Evolutionary conservation across 306 rosid genomes (phyloP).

Genomic region (Vigna hirtella): DNA sequence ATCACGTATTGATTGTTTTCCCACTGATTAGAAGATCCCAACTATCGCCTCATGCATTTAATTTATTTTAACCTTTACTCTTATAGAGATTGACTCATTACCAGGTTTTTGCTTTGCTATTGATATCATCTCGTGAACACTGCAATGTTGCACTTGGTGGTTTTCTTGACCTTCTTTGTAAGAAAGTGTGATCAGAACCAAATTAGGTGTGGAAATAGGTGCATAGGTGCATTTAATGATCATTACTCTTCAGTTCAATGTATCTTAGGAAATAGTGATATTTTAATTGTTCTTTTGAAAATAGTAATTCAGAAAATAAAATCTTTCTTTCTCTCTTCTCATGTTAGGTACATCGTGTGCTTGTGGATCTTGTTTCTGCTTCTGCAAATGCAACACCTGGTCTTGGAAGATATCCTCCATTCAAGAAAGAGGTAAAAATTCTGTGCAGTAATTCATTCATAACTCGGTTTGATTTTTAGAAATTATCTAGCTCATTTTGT

Average conservation of each 20-base stretch:
- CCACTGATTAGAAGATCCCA: slow-evolving; percentile 21
- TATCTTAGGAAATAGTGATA: neutral
- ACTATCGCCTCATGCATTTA: slow-evolving; percentile 11
- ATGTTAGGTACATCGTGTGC: slow-evolving; percentile 81
- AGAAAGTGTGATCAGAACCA: slow-evolving; percentile 31
- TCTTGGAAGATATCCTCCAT: slow-evolving; percentile 98
- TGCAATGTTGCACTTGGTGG: slow-evolving; percentile 19
- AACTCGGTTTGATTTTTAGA: slow-evolving; percentile 6
- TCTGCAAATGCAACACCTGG: slow-evolving; percentile 97
- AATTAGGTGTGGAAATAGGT: slow-evolving; percentile 30
- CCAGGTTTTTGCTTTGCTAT: slow-evolving; percentile 16
- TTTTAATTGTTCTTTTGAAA: neutral
- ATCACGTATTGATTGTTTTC: slow-evolving; percentile 7
- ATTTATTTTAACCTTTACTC: slow-evolving; percentile 22
- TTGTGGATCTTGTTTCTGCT: slow-evolving; percentile 88
- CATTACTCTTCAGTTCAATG: neutral
- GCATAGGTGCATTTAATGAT: neutral
- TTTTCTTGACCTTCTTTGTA: slow-evolving; percentile 12
- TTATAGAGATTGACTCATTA: neutral
- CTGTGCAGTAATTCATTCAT: slow-evolving; percentile 17
- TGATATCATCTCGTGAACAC: slow-evolving; percentile 13
- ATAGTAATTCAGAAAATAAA: slow-evolving; percentile 10
- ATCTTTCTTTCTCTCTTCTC: neutral
- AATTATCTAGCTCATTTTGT: slow-evolving; percentile 32
- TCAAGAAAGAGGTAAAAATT: slow-evolving; percentile 87